A percentile compares a stretch with the other conserved stretches of the same genome.
Conservation (phyloP, 1,284 basidiomycete genomes). For the Pseudozyma sp. region DNA sequence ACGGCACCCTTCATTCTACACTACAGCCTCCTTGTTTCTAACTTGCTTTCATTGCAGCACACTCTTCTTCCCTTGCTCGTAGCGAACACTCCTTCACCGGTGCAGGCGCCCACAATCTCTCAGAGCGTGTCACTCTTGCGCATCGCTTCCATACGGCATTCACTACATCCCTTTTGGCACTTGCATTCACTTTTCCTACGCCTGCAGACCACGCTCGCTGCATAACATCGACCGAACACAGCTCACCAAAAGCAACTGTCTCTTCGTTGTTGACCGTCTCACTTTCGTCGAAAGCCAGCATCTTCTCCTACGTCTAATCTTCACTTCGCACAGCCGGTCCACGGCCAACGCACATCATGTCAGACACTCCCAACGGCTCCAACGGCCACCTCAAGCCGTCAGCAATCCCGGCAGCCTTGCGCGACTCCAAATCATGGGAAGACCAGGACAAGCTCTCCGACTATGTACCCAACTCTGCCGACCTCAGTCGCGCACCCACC, state of each 20-base stretch:
- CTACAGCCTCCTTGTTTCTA: not conserved
- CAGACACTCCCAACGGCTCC: conserved; percentile 28
- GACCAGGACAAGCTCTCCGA: conserved; percentile 64
- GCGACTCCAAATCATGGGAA: conserved; percentile 49
- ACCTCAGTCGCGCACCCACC: conserved; percentile 52
- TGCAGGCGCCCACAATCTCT: not conserved
- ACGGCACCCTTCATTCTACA: not conserved
- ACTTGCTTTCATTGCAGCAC: conserved; percentile 1
- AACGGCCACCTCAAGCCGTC: conserved; percentile 46
- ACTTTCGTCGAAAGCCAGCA: not conserved
- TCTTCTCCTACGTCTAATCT: not conserved
- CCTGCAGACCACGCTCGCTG: too few relatives aligned
- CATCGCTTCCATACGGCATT: too few relatives aligned
- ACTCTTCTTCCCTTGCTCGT: not conserved
- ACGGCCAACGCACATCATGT: conserved; percentile 14
- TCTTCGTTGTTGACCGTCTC: too few relatives aligned
- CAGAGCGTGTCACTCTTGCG: not conserved
- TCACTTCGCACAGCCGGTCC: not conserved
- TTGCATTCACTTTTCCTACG: too few relatives aligned
- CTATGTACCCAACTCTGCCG: conserved; percentile 54
- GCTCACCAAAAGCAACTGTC: too few relatives aligned
- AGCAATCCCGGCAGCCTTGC: conserved; percentile 37
- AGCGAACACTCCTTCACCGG: not conserved
- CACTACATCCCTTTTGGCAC: too few relatives aligned
- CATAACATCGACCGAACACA: too few relatives aligned